Conservation (phyloP, 306 rosid species). For the Dalbergia cultrata region DNA sequence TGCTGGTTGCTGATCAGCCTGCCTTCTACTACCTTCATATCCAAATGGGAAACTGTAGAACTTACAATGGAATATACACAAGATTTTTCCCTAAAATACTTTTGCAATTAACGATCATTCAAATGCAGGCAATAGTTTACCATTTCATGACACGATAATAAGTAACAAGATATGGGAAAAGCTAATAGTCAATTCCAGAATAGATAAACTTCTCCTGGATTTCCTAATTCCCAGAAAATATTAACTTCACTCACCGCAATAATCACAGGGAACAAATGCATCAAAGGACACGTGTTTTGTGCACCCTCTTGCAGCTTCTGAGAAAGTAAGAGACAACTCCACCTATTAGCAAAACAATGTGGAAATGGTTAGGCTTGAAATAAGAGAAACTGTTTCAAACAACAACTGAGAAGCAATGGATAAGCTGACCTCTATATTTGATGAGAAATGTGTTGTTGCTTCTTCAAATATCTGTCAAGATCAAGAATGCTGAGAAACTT, state of each 20-base stretch:
- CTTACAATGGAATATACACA: background rate
- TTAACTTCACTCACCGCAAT: slow-evolving; percentile 74
- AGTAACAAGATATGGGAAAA: slow-evolving; percentile 14
- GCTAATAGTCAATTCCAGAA: slow-evolving; percentile 11
- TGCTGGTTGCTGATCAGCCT: slow-evolving; percentile 4
- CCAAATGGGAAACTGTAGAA: slow-evolving; percentile 28
- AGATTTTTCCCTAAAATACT: slow-evolving; percentile 14
- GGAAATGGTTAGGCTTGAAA: slow-evolving; percentile 43
- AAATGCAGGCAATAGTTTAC: slow-evolving; percentile 32
- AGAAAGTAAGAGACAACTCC: slow-evolving; percentile 74
- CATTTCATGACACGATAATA: slow-evolving; percentile 18
- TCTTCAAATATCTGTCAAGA: slow-evolving; percentile 88
- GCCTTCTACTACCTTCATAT: slow-evolving; percentile 22
- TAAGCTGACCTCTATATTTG: slow-evolving; percentile 78
- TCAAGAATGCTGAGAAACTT: slow-evolving; percentile 41
- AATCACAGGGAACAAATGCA: slow-evolving; percentile 81
- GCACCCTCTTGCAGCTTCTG: slow-evolving; percentile 92
- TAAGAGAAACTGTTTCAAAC: slow-evolving; percentile 37
- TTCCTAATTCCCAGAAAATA: slow-evolving; percentile 36
- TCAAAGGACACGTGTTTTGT: slow-evolving; percentile 73
- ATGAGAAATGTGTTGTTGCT: slow-evolving; percentile 59
- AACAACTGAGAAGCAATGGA: slow-evolving; percentile 30
- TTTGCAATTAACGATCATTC: background rate
- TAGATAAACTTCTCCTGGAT: slow-evolving; percentile 25
- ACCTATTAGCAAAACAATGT: slow-evolving; percentile 61